Base-by-base conservation (phyloP, 129 eudicot species). In the Daucus carota region DNA sequence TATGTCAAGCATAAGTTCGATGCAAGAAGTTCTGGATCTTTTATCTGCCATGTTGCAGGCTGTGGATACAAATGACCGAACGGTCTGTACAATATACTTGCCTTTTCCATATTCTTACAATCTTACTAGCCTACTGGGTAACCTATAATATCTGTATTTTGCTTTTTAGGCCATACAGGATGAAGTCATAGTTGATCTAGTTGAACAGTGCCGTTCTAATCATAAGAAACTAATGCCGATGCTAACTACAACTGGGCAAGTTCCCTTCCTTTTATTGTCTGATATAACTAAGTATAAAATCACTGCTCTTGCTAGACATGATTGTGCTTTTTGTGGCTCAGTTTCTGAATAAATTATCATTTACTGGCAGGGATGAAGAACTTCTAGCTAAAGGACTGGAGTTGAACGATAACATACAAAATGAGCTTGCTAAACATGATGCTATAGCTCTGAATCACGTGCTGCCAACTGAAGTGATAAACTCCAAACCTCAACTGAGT, bases 21-120 rank as follows among this genome's bases (percentile, higher is more conserved):
- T 95, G 92, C 86, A 87, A 65, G 81, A 86, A 74, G 90, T 81
- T 57, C 62, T 84, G 78, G 94, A 88, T 80, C 92, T 95, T 45
- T 81, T 95, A 79, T 80, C 90, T 8, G 96, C 90, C 77, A 95
- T 91, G 99, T 78, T 95, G 69, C 88, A 85, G 90, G 99, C 94
- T 73, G 82, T 89, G 74, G 82, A 91, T 79, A 88, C 90, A 41
- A 79, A 78, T 54, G 94, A 91, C 79, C 88, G 87, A 31, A 60
- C 34, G 89, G 99, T 94, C 88, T 75, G 79, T 57, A 10, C 74
- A 77, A 18, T 33, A 44, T 11, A 26, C 36, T 40, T 50, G 22
- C 48, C 47, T 41, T 60, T 16, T 40, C 40, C 40, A 36, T 34
- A 40, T 42, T 28, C 22, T 3, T 0, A 15, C 12, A 17, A 12